Evolutionary conservation across 768 basidiomycete species (phyloP), one percentile per base, ranked within the genome.

Genomic region (Hericium coralloides): DNA sequence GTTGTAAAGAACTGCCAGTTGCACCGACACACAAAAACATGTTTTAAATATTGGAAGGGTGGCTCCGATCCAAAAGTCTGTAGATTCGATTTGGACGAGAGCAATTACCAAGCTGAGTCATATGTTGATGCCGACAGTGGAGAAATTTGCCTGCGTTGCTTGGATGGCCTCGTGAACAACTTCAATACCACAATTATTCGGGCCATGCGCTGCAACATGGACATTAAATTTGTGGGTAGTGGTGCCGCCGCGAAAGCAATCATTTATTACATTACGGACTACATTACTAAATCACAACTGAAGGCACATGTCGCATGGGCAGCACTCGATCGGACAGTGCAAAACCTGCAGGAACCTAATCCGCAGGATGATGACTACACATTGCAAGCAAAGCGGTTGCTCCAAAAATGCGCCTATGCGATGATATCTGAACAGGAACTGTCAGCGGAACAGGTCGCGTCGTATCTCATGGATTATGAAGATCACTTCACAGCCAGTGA

Each of bases 211-310:
- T 74, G 73, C 49, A 80, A 80, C 53, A 77, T 76, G 71, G 78
- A 79, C 53, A 74, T 79, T 1, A 75, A 78, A 56, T 76, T 71
- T 47, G 71, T 80, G 12, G 70, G 69, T 0, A 77, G 75, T 0
- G 78, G 78, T 0, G 39, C 62, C 4, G 57, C 68, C 0, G 74
- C 74, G 1, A 78, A 78, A 55, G 76, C 77, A 0, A 58, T 76
- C 0, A 38, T 75, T 3, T 76, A 74, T 55, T 80, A 79, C 52
- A 74, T 79, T 18, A 79, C 77, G 0, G 70, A 79, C 55, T 79
- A 80, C 53, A 77, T 79, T 14, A 73, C 76, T 0, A 80, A 80
- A 55, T 55, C 70, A 0, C 68, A 73, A 45, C 56, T 79, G 12
- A 75, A 75, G 39, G 59, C 70, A 0, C 73, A 79, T 61, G 70